Conservation (phyloP, 805 yeast genomes). For the Yamadazyma olivae region DNA sequence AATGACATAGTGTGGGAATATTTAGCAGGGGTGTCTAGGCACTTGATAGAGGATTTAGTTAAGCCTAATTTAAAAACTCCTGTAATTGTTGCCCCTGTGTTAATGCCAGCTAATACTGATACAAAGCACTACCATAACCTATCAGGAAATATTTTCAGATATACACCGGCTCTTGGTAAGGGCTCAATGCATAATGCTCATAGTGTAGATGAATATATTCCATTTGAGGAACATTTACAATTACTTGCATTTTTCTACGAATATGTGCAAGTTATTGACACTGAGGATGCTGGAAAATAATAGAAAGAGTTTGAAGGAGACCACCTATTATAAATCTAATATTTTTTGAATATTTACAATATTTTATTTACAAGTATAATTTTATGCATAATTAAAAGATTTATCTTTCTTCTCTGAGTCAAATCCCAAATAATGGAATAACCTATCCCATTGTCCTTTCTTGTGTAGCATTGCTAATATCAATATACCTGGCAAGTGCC, state of each 20-base stretch:
- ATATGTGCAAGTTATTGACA: conserved; percentile 43
- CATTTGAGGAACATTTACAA: conserved; percentile 31
- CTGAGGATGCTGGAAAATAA: conserved; percentile 10
- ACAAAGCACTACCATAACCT: conserved; percentile 58
- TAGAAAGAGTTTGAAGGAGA: too few relatives aligned
- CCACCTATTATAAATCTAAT: too few relatives aligned
- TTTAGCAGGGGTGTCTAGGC: conserved; percentile 63
- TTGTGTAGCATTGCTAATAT: conserved; percentile 93
- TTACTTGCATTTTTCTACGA: conserved; percentile 38
- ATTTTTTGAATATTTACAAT: background rate
- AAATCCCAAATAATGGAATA: conserved; percentile 27
- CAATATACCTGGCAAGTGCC: conserved; percentile 88
- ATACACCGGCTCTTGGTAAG: conserved; percentile 19
- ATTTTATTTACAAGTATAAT: background rate
- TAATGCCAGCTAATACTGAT: conserved; percentile 62
- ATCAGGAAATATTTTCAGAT: conserved; percentile 54
- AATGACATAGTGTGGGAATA: conserved; percentile 48
- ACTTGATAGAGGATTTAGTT: conserved; percentile 56
- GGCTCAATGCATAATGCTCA: conserved; percentile 20
- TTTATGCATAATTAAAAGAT: background rate
- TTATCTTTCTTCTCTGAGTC: too few relatives aligned
- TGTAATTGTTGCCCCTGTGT: conserved; percentile 42
- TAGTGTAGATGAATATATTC: conserved; percentile 34
- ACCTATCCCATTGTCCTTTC: conserved; percentile 86
- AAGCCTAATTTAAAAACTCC: conserved; percentile 28